A percentile compares a stretch with the other conserved stretches of the same genome.
Evolutionary conservation across 768 basidiomycete species (phyloP).

Genomic region (Sarcomyxa edulis): DNA sequence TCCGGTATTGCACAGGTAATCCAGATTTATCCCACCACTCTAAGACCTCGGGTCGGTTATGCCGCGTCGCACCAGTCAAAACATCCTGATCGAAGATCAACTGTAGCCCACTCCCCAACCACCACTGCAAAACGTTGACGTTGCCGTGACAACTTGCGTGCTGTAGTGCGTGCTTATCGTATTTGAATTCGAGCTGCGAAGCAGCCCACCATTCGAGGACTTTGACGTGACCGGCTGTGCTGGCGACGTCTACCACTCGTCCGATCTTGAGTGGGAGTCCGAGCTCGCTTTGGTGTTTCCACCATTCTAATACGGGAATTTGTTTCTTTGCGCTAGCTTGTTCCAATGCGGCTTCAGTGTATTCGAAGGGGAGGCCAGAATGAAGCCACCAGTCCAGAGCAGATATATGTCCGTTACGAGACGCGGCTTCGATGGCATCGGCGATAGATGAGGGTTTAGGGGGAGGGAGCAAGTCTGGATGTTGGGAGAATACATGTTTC

Average conservation of each 20-base stretch:
- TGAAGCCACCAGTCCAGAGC: conserved; percentile 81
- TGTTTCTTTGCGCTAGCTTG: conserved; percentile 75
- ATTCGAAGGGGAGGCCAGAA: conserved; percentile 62
- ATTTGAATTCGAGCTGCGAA: conserved; percentile 72
- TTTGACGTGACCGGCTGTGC: conserved; percentile 68
- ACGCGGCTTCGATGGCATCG: conserved; percentile 76
- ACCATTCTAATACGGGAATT: conserved; percentile 78
- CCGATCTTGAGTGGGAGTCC: conserved; percentile 73
- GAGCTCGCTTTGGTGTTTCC: conserved; percentile 54
- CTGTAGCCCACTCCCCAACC: conserved; percentile 73
- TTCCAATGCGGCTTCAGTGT: conserved; percentile 77
- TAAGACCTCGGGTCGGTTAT: conserved; percentile 76
- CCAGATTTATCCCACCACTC: conserved; percentile 87
- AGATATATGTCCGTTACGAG: conserved; percentile 65
- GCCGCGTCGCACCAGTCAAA: conserved; percentile 72
- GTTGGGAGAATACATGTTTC: conserved; percentile 57
- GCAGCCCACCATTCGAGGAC: conserved; percentile 85
- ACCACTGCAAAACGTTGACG: conserved; percentile 79
- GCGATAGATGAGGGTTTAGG: conserved; percentile 51
- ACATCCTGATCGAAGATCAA: conserved; percentile 78
- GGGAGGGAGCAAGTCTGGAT: conserved; percentile 53
- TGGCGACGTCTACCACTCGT: conserved; percentile 82
- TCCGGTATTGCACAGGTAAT: conserved; percentile 76
- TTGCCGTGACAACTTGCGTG: conserved; percentile 78
- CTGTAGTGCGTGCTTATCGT: conserved; percentile 71